Base-by-base conservation (phyloP, 2,329 filamentous ascomycete species). In the Ophiostoma novo-ulmi region DNA sequence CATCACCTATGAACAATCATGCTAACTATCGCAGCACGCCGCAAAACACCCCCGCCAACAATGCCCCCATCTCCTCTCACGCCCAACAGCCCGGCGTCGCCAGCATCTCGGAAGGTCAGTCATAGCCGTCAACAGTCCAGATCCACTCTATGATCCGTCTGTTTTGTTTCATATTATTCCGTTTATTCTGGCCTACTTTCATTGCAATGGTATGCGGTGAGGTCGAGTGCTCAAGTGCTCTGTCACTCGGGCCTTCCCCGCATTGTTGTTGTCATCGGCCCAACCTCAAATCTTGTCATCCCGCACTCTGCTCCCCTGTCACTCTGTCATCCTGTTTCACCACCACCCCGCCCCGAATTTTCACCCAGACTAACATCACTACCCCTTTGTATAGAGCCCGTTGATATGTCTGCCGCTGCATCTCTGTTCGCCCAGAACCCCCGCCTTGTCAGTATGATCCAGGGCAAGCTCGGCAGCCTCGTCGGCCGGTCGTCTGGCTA, bases 361-460 rank as follows among this genome's bases (percentile, higher is more conserved):
- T 48, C 2, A 17, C 44, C 17, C 44, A 48, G 20, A n/a, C 44
- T 48, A 67, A 26, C 38, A 22, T 48, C n/a, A 22, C 52, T 22
- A 22, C 52, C 52, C 64, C 20, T 41, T 13, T 11, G 39, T n/a
- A 17, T n/a, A 69, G 73, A 80, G 97, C 93, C 96, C 74, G 85
- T 97, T 77, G 93, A 97, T 79, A 91, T 91, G 80, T 90, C 87
- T 69, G 86, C 92, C 71, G 94, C 94, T 73, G 94, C 94, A 72
- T 94, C 92, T 73, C 89, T 99, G 79, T 97, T 99, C 79, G 94
- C 95, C 76, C 90, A 95, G 81, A 97, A 99, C 84, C 95, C 96
- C 72, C 90, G 91, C 77, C 89, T 99, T 75, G 91, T 98, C 73
- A 91, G 93, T 75, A 95, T 99, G 92, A 98, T 99, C 81, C 93